A percentile compares a stretch with the other conserved stretches of the same genome.
These are phyloP conservation scores for Kuraishia cidri DNA, from an alignment of 805 yeast genomes.

Conservation along the genomic window DNA sequence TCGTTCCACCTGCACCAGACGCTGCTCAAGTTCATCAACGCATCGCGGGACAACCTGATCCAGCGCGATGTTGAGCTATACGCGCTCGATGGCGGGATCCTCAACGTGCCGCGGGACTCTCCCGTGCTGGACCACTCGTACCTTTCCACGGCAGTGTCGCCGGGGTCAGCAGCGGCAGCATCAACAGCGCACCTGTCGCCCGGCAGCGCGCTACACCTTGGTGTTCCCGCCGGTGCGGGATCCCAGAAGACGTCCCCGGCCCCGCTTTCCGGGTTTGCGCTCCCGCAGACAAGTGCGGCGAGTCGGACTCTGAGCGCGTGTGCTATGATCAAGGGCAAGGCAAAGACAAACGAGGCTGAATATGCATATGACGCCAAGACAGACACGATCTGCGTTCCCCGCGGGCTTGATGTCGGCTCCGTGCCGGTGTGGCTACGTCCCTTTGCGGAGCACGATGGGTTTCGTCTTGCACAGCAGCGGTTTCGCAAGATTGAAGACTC, in stretches of 20 bases:
- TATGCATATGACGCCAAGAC: not conserved
- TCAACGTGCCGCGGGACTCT: not conserved
- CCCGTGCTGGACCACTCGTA: slow-evolving; percentile 1
- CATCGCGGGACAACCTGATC: not conserved
- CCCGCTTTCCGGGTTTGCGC: slow-evolving; percentile 27
- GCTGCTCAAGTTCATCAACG: slow-evolving; percentile 1
- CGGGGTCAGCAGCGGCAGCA: not conserved
- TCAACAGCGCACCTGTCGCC: slow-evolving; percentile 4
- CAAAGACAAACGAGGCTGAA: not conserved
- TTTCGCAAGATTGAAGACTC: slow-evolving; percentile 27
- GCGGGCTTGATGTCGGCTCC: not conserved
- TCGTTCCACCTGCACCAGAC: slow-evolving; percentile 22
- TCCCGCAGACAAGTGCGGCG: slow-evolving; percentile 27
- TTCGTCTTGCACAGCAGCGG: slow-evolving; percentile 16
- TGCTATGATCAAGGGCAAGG: slow-evolving; percentile 12
- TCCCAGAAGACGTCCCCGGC: slow-evolving; percentile 2
- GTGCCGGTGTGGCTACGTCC: slow-evolving; percentile 7
- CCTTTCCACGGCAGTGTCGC: slow-evolving; percentile 2
- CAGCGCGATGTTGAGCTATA: not conserved
- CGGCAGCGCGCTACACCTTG: not conserved
- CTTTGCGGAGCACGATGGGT: slow-evolving; percentile 10
- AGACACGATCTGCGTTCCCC: not conserved
- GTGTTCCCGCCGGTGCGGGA: slow-evolving; percentile 1
- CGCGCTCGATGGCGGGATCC: slow-evolving; percentile 1
- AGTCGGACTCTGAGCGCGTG: slow-evolving; percentile 16